Conservation (phyloP, 2,329 filamentous ascomycete species). For the Coleophoma crateriformis region DNA sequence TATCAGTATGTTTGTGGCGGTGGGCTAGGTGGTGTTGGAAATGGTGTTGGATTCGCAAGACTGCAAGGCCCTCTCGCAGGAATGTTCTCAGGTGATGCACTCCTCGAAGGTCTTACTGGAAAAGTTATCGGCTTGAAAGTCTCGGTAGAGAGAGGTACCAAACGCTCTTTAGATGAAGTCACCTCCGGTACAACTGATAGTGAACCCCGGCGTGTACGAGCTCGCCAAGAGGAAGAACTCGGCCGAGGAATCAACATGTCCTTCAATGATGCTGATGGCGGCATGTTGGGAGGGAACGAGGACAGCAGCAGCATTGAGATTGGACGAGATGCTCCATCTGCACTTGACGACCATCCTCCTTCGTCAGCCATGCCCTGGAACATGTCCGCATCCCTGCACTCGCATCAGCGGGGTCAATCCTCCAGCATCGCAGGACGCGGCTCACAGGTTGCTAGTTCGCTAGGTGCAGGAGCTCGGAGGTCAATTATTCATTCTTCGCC, state of each 20-base stretch:
- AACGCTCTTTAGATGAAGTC: constrained; percentile 7
- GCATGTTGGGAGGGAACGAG: constrained; percentile 34
- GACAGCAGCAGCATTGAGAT: constrained; percentile 58
- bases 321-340: constrained; percentile 60
- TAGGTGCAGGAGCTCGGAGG: constrained; percentile 23
- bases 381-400: constrained; percentile 45
- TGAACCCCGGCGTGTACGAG: constrained; percentile 28
- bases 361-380: constrained; percentile 68
- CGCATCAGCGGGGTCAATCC: constrained; percentile 34
- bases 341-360: constrained; percentile 58
- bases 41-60: constrained; percentile 33
- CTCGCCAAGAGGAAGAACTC: constrained; percentile 27
- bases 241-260: constrained; percentile 20
- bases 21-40: constrained; percentile 49
- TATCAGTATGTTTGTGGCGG: constrained; percentile 52
- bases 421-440: constrained; percentile 9
- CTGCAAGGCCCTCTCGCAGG: constrained; percentile 40
- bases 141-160: constrained; percentile 6
- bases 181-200: constrained; percentile 10
- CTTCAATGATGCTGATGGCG: constrained; percentile 23
- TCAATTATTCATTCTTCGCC: constrained; percentile 56
- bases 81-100: constrained; percentile 49
- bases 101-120: constrained; percentile 34
- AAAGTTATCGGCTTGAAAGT: background rate
- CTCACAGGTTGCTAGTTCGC: constrained; percentile 5